phyloP scores from a whole-genome alignment of 306 rosid species.

The Lithocarpus polystachyus region DNA sequence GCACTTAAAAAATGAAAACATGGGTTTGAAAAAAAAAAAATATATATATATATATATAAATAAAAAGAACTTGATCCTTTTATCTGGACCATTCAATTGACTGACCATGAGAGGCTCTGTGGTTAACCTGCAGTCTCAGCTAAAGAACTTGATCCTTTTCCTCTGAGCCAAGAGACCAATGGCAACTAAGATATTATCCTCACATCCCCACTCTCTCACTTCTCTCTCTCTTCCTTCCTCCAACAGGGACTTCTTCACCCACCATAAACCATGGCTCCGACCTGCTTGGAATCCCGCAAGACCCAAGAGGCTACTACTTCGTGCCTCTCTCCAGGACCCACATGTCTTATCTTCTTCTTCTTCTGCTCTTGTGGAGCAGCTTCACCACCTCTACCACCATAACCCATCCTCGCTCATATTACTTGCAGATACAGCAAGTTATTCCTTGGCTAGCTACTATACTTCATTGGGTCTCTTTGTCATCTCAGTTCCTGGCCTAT shows the following conservation, averaged over 20 bases:
- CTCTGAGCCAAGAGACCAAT: neutral
- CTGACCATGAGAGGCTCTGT: neutral
- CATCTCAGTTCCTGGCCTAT: constrained; percentile 87
- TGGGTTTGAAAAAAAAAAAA: too few species aligned
- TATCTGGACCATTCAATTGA: neutral
- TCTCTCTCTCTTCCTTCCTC: neutral
- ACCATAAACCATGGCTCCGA: constrained; percentile 26
- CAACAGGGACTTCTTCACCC: neutral
- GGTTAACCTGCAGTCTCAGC: neutral
- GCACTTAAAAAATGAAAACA: too few species aligned
- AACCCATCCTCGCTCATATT: constrained; percentile 34
- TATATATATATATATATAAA: too few species aligned
- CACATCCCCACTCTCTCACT: neutral
- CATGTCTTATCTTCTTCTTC: constrained; percentile 24
- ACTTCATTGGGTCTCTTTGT: constrained; percentile 95
- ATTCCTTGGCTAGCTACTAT: constrained; percentile 84
- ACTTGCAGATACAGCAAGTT: constrained; percentile 54
- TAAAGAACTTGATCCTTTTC: neutral
- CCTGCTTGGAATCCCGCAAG: constrained; percentile 20
- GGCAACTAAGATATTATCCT: neutral
- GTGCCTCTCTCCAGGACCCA: constrained; percentile 44
- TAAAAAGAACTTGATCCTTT: neutral
- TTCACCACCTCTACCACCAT: constrained; percentile 22
- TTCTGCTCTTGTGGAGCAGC: constrained; percentile 23
- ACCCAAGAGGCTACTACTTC: constrained; percentile 26